Conservation (phyloP, 1,284 basidiomycete genomes). For the Cryptococcus floricola region DNA sequence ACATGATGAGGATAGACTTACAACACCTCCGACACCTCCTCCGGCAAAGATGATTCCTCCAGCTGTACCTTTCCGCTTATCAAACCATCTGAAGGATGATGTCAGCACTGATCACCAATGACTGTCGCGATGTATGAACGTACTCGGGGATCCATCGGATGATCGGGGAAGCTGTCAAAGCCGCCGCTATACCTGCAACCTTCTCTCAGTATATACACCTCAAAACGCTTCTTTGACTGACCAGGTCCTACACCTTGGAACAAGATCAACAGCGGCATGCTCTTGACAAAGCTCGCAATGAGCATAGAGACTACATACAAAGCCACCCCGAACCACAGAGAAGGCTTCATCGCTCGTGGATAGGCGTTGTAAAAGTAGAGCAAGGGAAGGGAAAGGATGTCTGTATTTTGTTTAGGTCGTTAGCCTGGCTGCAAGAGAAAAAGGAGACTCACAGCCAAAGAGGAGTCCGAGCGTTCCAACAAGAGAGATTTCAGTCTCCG, state of each 20-base stretch:
- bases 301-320: slow-evolving; percentile 15
- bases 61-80: slow-evolving; percentile 19
- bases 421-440: too few relatives aligned
- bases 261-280: slow-evolving; percentile 12
- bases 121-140: background rate
- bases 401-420: background rate
- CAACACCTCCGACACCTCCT: slow-evolving; percentile 23
- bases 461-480: slow-evolving; percentile 17
- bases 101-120: too few relatives aligned
- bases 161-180: slow-evolving; percentile 20
- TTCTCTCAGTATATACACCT: background rate
- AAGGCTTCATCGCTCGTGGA: slow-evolving; percentile 16
- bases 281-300: slow-evolving; percentile 14
- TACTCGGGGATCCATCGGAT: slow-evolving; percentile 26
- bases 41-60: slow-evolving; percentile 23
- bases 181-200: slow-evolving; percentile 15
- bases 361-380: slow-evolving; percentile 23
- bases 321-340: slow-evolving; percentile 19
- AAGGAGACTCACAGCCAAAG: slow-evolving; percentile 14
- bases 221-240: too few relatives aligned
- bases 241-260: slow-evolving; percentile 12
- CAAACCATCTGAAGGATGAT: slow-evolving; percentile 19
- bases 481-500: slow-evolving; percentile 20
- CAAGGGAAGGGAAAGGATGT: slow-evolving; percentile 15
- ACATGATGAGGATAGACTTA: slow-evolving; percentile 2